These are phyloP conservation scores for Coemansia sp. DNA, from an alignment of 192 early-diverging fungal species.

Conservation along the genomic window DNA sequence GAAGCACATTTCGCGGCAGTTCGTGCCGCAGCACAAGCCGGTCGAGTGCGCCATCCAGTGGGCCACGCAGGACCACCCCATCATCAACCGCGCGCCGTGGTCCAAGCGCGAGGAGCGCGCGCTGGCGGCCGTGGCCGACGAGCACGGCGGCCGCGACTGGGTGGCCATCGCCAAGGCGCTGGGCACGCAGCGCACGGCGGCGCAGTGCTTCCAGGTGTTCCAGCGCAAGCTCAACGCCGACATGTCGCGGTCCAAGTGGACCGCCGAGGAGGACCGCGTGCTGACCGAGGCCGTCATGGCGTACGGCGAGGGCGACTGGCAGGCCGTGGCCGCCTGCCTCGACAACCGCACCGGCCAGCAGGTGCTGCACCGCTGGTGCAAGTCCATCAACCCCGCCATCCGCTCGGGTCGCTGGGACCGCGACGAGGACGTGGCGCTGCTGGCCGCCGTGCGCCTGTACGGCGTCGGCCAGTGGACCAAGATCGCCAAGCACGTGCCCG, in stretches of 20 bases:
- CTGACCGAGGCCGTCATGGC: conserved; percentile 62
- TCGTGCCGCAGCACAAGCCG: conserved; percentile 57
- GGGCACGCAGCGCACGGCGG: conserved; percentile 64
- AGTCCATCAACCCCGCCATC: conserved; percentile 66
- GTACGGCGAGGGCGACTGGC: conserved; percentile 72
- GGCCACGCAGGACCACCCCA: conserved; percentile 74
- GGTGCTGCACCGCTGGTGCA: conserved; percentile 70
- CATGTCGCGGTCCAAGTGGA: conserved; percentile 59
- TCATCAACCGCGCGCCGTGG: conserved; percentile 72
- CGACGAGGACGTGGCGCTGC: conserved; percentile 69
- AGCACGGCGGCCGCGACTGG: conserved; percentile 60
- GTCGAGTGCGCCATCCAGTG: conserved; percentile 79
- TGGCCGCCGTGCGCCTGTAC: conserved; percentile 61
- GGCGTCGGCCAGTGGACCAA: conserved; percentile 70
- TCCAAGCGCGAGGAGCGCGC: conserved; percentile 54
- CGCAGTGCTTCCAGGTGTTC: conserved; percentile 72
- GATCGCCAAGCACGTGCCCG: conserved; percentile 65
- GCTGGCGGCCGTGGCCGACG: conserved; percentile 50
- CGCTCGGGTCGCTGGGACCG: conserved; percentile 61
- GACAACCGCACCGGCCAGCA: conserved; percentile 69
- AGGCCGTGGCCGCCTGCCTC: conserved; percentile 61
- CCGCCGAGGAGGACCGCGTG: conserved; percentile 63
- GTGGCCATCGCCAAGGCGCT: conserved; percentile 61
- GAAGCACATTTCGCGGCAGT: conserved; percentile 51
- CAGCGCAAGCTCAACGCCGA: conserved; percentile 53